phyloP scores from a whole-genome alignment of 1,284 basidiomycete genomes.

The Bondarzewia mesenterica region DNA sequence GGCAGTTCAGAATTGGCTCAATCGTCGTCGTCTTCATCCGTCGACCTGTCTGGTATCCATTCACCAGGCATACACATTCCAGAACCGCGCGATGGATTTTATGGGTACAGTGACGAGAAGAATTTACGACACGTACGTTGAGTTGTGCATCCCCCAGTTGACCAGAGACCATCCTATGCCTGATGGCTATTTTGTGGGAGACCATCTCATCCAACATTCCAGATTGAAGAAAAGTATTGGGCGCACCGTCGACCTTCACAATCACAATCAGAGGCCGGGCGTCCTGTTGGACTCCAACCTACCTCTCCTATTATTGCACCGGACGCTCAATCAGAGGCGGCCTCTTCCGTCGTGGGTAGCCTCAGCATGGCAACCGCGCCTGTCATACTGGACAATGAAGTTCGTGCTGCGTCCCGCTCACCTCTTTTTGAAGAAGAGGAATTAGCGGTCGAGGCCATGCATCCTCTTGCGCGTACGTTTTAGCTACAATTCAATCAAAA shows the following conservation, averaged over 20 bases:
- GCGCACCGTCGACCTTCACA: conserved; percentile 47
- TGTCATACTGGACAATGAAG: conserved; percentile 11
- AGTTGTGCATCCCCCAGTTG: not conserved
- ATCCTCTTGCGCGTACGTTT: not conserved
- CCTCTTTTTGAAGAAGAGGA: conserved; percentile 35
- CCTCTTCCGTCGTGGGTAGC: conserved; percentile 26
- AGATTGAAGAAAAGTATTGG: conserved; percentile 70
- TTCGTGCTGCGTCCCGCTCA: conserved; percentile 2
- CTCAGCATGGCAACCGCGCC: conserved; percentile 33
- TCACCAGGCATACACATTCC: conserved; percentile 40
- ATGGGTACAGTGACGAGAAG: conserved; percentile 71
- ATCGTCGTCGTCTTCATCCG: not conserved
- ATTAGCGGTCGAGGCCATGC: conserved; percentile 9
- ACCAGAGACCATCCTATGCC: not conserved
- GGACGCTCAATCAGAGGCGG: conserved; percentile 37
- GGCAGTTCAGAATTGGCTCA: too few relatives aligned
- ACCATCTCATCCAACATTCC: conserved; percentile 3
- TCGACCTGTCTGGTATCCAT: not conserved
- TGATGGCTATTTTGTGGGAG: not conserved
- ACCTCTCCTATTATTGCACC: conserved; percentile 3
- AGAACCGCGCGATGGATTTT: conserved; percentile 60
- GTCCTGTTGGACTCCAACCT: conserved; percentile 10
- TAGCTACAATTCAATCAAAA: not conserved
- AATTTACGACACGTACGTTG: conserved; percentile 60
- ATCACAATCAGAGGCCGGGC: conserved; percentile 23